phyloP scores from a whole-genome alignment of 2,329 filamentous ascomycete species.

The Xenosphaeropsis pyriputrescens region DNA sequence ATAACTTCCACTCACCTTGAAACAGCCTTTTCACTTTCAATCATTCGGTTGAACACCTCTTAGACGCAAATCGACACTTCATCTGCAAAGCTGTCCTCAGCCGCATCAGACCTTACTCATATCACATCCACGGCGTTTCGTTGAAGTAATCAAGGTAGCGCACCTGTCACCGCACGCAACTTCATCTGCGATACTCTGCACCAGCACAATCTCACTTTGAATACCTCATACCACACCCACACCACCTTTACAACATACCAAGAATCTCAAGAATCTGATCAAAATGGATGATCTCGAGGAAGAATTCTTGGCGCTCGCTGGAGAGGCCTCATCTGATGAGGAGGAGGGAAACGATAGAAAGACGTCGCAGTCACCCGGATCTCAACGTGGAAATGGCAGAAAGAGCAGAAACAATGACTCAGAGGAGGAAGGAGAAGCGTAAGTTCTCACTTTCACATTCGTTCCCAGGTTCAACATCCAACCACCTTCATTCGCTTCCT shows the following conservation, averaged over 20 bases:
- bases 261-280: background rate
- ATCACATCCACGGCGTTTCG: background rate
- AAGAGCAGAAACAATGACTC: slow-evolving; percentile 38
- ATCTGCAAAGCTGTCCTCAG: too few relatives aligned
- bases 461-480: slow-evolving; percentile 1
- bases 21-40: too few relatives aligned
- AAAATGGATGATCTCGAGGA: slow-evolving; percentile 84
- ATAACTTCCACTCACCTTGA: too few relatives aligned
- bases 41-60: too few relatives aligned
- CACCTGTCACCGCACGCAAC: background rate
- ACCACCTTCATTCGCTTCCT: background rate
- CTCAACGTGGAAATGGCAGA: slow-evolving; percentile 26
- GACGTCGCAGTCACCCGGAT: slow-evolving; percentile 12
- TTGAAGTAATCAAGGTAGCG: too few relatives aligned
- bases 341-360: slow-evolving; percentile 35
- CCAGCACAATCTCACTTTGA: background rate
- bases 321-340: slow-evolving; percentile 48
- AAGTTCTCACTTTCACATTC: slow-evolving; percentile 26
- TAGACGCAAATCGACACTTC: too few relatives aligned
- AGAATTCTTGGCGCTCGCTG: slow-evolving; percentile 84
- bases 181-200: too few relatives aligned
- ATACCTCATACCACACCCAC: slow-evolving; percentile 1
- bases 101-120: too few relatives aligned
- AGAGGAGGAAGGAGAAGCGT: slow-evolving; percentile 76
- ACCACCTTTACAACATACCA: background rate